Base-by-base conservation (phyloP, 1,284 basidiomycete species). In the Phellopilus nigrolimitatus region DNA sequence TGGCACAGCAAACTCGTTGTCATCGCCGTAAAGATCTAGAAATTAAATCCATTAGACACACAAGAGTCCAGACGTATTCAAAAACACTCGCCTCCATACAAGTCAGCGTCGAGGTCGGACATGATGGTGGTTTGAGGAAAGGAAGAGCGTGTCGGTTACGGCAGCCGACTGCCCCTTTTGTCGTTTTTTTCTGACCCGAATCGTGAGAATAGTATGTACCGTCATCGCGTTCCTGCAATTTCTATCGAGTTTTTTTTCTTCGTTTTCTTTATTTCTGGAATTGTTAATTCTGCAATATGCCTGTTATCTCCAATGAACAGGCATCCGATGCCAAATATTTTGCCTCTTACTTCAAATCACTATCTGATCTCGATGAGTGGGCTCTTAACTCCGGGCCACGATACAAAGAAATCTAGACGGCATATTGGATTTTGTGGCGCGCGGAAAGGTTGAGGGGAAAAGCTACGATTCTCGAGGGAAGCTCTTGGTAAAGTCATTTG, bases 41-140 rank as follows among this genome's bases (percentile, higher is more conserved):
- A 45, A 31, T 33, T 39, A 24, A 2, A 31, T n/a, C 10, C 12
- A 25, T 25, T n/a, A 10, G 17, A 22, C 3, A n/a, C 17, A 9
- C 7, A 17, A 24, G 22, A 19, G 28, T 37, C 33, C 28, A 34
- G 15, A 15, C 21, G 17, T 37, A 6, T 22, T 33, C 39, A 53
- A 24, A 56, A 27, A 10, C 13, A 57, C 77, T 47, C 61, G 84
- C 87, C 87, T 62, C 87, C 88, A 62, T 91, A 91, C 56, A 91
- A 75, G 66, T 91, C 87, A 71, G 85, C 83, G 66, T 90, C 88
- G 64, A 88, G 82, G 71, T 88, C 85, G 57, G 85, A 82, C 81
- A 82, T 80, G 44, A 37, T 55, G 42, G 38, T 49, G 25, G 47
- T 19, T n/a, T 19, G 12, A 28, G 27, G 28, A 42, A 40, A 7